A percentile compares a stretch with the other conserved stretches of the same genome.
These are phyloP conservation scores for Fonsecaea pugnacius DNA, from an alignment of 2,329 filamentous ascomycete species.

Conservation along the genomic window DNA sequence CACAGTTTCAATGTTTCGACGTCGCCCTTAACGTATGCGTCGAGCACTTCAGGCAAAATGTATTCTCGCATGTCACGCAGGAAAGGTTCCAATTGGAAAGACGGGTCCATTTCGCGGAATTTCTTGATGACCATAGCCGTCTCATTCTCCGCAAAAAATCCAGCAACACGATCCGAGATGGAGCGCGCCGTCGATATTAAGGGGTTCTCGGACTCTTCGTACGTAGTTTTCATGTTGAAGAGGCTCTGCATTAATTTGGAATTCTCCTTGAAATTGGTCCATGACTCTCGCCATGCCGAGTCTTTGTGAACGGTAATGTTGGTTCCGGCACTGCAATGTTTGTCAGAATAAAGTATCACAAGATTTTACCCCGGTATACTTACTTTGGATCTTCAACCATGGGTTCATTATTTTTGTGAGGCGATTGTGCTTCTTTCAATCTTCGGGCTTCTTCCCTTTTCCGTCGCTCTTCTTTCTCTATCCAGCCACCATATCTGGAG, in stretches of 20 bases:
- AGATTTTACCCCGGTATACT: conserved; percentile 45
- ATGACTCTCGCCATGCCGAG: conserved; percentile 96
- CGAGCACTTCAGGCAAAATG: conserved; percentile 93
- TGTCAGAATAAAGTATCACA: conserved; percentile 31
- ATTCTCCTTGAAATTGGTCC: conserved; percentile 90
- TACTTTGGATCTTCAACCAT: conserved; percentile 86
- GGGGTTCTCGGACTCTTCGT: conserved; percentile 97
- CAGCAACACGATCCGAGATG: conserved; percentile 88
- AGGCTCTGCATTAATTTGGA: conserved; percentile 86
- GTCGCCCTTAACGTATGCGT: conserved; percentile 97
- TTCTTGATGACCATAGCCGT: conserved; percentile 97
- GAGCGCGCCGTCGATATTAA: conserved; percentile 89
- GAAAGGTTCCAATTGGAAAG: conserved; percentile 94
- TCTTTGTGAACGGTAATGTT: conserved; percentile 97
- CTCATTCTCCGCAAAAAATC: conserved; percentile 98
- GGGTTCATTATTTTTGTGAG: conserved; percentile 61
- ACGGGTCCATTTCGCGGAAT: conserved; percentile 92
- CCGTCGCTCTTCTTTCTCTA: conserved; percentile 91
- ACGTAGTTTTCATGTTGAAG: conserved; percentile 82
- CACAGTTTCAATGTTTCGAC: conserved; percentile 87
- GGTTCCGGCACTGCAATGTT: conserved; percentile 74
- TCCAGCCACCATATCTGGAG: conserved; percentile 93
- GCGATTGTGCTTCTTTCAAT: conserved; percentile 60
- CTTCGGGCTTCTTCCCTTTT: conserved; percentile 76
- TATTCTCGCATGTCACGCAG: conserved; percentile 95